A percentile compares a stretch with the other conserved stretches of the same genome.
Conservation (phyloP, 306 rosid genomes). For the Citrullus mucosospermus region DNA sequence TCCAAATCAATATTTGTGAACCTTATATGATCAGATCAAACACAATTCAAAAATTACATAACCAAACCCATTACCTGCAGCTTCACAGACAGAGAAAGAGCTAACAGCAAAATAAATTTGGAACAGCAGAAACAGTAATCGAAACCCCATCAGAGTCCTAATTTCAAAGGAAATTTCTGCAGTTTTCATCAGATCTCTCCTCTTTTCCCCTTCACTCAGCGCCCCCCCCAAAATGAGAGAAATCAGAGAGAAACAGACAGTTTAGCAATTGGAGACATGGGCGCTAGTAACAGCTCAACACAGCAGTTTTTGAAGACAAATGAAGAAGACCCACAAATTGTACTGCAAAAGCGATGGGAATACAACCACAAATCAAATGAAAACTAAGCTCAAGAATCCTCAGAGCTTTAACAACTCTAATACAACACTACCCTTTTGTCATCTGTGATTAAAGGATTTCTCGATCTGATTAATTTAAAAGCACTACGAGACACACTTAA, state of each 20-base stretch:
- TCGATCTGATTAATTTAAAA: conserved; percentile 29
- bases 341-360: conserved; percentile 12
- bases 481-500: conserved; percentile 17
- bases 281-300: conserved; percentile 17
- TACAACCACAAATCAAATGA: conserved; percentile 17
- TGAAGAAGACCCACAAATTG: conserved; percentile 39
- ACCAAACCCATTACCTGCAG: conserved; percentile 52
- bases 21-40: conserved; percentile 7
- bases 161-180: background rate
- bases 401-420: conserved; percentile 26
- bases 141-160: conserved; percentile 35
- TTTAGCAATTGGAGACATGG: background rate
- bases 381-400: conserved; percentile 19
- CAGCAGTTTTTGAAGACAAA: conserved; percentile 12
- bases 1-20: background rate
- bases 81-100: conserved; percentile 31
- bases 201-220: conserved; percentile 20
- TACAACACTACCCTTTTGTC: conserved; percentile 8
- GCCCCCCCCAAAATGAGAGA: conserved; percentile 11
- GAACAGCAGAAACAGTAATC: conserved; percentile 30
- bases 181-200: conserved; percentile 30
- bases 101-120: conserved; percentile 31
- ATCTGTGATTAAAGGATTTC: conserved; percentile 12
- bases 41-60: background rate
- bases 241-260: conserved; percentile 16